Evolutionary conservation across 176 grass and related monocot species (phyloP).

Genomic region (Triticum timopheevii): DNA sequence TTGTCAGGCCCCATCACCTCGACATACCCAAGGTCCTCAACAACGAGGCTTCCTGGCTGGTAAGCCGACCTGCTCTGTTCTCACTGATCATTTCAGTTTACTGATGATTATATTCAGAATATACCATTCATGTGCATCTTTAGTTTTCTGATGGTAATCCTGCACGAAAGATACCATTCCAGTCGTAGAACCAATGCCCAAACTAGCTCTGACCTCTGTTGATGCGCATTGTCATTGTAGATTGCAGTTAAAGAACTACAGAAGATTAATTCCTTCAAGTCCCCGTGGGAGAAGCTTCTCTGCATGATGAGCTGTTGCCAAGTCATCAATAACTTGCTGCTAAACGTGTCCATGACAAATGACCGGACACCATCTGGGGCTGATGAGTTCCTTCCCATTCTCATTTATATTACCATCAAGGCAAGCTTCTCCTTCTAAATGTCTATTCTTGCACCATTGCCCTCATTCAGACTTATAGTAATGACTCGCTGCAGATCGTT

Average conservation of each 20-base stretch:
- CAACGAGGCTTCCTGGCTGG: conserved; percentile 88
- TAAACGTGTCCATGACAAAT: conserved; percentile 75
- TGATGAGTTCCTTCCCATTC: conserved; percentile 96
- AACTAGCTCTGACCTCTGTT: neutral
- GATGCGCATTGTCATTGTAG: conserved; percentile 37
- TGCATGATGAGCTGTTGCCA: conserved; percentile 93
- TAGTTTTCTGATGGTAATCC: neutral
- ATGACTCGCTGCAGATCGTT: neutral
- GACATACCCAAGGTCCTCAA: conserved; percentile 77
- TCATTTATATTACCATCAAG: conserved; percentile 96
- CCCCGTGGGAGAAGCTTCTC: conserved; percentile 76
- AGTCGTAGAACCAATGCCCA: neutral
- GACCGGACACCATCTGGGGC: conserved; percentile 65
- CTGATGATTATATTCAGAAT: neutral
- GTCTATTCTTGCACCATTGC: conserved; percentile 21
- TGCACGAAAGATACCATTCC: neutral
- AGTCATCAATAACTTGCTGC: conserved; percentile 92
- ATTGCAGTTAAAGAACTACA: conserved; percentile 94
- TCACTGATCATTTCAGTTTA: neutral
- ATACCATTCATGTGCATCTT: neutral
- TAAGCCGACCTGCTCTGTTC: neutral
- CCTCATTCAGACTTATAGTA: neutral
- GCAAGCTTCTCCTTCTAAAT: conserved; percentile 44
- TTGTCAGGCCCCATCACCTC: conserved; percentile 83
- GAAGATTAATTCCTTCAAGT: conserved; percentile 87